These are phyloP conservation scores for Nakazawaea populi DNA, from an alignment of 805 yeast genomes.

Conservation along the genomic window DNA sequence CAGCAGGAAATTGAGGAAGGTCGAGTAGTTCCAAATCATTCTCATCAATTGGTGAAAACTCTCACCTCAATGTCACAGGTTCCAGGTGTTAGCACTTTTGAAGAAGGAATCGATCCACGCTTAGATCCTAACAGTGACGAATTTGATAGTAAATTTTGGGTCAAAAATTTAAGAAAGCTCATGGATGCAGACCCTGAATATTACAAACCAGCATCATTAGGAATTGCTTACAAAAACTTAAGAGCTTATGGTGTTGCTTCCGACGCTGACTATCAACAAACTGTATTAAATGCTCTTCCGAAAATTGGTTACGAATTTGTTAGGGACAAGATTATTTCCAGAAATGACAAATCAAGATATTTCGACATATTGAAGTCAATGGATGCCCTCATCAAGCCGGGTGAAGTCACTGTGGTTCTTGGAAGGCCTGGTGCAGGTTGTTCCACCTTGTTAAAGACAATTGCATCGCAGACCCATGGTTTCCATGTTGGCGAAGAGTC, in stretches of 20 bases:
- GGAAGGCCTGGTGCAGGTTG: conserved; percentile 87
- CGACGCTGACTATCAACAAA: conserved; percentile 62
- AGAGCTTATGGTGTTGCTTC: conserved; percentile 61
- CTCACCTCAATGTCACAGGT: conserved; percentile 47
- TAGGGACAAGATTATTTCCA: conserved; percentile 13
- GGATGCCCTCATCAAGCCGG: conserved; percentile 59
- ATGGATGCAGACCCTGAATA: conserved; percentile 51
- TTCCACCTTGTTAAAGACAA: conserved; percentile 57
- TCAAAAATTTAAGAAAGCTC: conserved; percentile 54
- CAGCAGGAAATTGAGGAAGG: conserved; percentile 8
- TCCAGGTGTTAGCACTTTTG: conserved; percentile 39
- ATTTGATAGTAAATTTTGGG: conserved; percentile 61
- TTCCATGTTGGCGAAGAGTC: conserved; percentile 43
- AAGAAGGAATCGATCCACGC: conserved; percentile 26
- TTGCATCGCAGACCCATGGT: conserved; percentile 56
- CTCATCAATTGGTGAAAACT: conserved; percentile 21
- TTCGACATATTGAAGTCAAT: conserved; percentile 57
- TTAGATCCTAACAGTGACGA: conserved; percentile 54
- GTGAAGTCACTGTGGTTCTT: conserved; percentile 62
- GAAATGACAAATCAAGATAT: conserved; percentile 23
- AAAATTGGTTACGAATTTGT: conserved; percentile 27
- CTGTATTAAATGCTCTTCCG: conserved; percentile 38
- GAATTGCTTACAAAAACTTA: conserved; percentile 52
- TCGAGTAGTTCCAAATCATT: conserved; percentile 9
- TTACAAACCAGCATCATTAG: conserved; percentile 55